Percentiles rank a stretch among this genome's conserved stretches.
phyloP scores from a whole-genome alignment of 345 rosid genomes.

The Melastoma malabathricum region DNA sequence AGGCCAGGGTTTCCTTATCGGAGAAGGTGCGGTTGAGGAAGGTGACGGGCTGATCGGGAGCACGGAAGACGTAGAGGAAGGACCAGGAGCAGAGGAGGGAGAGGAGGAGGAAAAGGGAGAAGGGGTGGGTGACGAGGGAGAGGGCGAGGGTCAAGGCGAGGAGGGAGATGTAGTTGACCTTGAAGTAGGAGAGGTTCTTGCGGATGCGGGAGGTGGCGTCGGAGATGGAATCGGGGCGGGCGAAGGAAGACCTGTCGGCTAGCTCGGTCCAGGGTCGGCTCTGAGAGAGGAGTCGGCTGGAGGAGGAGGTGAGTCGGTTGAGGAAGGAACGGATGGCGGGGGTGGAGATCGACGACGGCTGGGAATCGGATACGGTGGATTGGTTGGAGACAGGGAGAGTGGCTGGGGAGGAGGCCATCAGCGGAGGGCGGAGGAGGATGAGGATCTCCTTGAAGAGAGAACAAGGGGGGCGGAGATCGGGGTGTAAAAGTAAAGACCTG shows the following conservation, averaged over 20 bases:
- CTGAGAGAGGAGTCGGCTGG: slow-evolving; percentile 60
- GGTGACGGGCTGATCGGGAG: slow-evolving; percentile 64
- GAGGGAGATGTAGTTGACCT: slow-evolving; percentile 55
- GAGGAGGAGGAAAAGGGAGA: slow-evolving; percentile 61
- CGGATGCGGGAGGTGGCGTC: slow-evolving; percentile 69
- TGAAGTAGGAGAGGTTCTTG: slow-evolving; percentile 47
- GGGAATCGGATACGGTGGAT: slow-evolving; percentile 20
- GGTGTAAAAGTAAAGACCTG: no score
- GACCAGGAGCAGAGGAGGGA: slow-evolving; percentile 51
- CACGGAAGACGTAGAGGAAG: slow-evolving; percentile 48
- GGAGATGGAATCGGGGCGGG: slow-evolving; percentile 46
- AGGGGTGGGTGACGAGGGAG: slow-evolving; percentile 60
- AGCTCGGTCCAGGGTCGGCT: slow-evolving; percentile 80
- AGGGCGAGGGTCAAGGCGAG: slow-evolving; percentile 49
- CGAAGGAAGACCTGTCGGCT: slow-evolving; percentile 42
- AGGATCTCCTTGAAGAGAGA: no score
- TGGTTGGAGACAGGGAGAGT: slow-evolving; percentile 37
- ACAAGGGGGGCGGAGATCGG: no score
- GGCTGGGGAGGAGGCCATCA: slow-evolving; percentile 42
- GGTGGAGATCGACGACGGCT: slow-evolving; percentile 51
- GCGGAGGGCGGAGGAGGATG: slow-evolving; percentile 17
- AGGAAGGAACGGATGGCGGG: slow-evolving; percentile 63
- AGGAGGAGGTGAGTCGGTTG: slow-evolving; percentile 53
- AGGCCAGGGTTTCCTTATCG: slow-evolving; percentile 58
- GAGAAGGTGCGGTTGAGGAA: slow-evolving; percentile 60